Conservation (phyloP, 2,329 filamentous ascomycete genomes). For the Colletotrichum destructivum region DNA sequence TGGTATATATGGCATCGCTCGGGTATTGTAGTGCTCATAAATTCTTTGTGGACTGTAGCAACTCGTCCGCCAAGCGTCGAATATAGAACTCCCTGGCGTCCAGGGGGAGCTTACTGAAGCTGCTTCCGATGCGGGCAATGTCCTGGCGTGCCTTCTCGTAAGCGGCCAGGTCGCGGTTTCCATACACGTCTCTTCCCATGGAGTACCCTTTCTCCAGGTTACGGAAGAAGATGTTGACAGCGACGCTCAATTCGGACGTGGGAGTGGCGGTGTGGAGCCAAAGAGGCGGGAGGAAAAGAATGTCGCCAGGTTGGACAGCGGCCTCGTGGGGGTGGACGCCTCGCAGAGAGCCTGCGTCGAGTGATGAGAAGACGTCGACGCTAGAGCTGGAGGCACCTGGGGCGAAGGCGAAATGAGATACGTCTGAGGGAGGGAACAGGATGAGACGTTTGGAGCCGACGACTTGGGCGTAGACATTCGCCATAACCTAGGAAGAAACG, state of each 20-base stretch:
- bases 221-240: slow-evolving; percentile 92
- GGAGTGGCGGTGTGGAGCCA: slow-evolving; percentile 86
- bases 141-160: slow-evolving; percentile 87
- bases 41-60: slow-evolving; percentile 53
- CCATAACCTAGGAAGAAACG: slow-evolving; percentile 76
- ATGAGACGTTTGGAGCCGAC: slow-evolving; percentile 80
- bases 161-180: slow-evolving; percentile 86
- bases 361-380: slow-evolving; percentile 76
- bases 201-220: slow-evolving; percentile 79
- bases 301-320: slow-evolving; percentile 77
- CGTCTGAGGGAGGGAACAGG: slow-evolving; percentile 84
- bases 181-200: slow-evolving; percentile 85
- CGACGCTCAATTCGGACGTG: slow-evolving; percentile 73
- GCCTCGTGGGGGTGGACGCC: slow-evolving; percentile 77
- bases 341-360: slow-evolving; percentile 57
- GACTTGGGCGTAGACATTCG: slow-evolving; percentile 88
- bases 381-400: slow-evolving; percentile 86
- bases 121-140: slow-evolving; percentile 75
- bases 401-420: slow-evolving; percentile 77
- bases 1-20: background rate
- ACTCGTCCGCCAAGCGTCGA: slow-evolving; percentile 78
- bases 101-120: slow-evolving; percentile 75
- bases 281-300: slow-evolving; percentile 85
- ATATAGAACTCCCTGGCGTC: slow-evolving; percentile 84
- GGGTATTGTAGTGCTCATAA: slow-evolving; percentile 3